phyloP scores from a whole-genome alignment of 257 asterid genomes.

The Mitragyna speciosa region DNA sequence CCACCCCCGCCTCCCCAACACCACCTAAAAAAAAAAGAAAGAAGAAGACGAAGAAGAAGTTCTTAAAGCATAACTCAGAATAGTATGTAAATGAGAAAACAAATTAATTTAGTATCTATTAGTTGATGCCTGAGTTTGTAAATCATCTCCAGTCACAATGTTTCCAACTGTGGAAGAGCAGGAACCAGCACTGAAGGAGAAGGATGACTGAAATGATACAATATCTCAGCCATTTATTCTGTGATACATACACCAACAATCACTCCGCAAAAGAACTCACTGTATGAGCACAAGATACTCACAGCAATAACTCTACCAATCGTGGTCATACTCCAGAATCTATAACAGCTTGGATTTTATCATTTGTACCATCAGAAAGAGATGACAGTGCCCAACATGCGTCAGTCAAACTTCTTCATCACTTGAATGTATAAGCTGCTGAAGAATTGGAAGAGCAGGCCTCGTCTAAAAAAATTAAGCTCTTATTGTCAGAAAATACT shows the following conservation, averaged over 20 bases:
- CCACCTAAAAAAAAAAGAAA: too few species aligned
- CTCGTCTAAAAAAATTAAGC: slow-evolving; percentile 49
- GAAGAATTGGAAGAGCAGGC: slow-evolving; percentile 85
- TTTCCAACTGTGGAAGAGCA: slow-evolving; percentile 92
- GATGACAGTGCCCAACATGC: slow-evolving; percentile 96
- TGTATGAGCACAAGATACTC: slow-evolving; percentile 35
- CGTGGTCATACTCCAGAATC: slow-evolving; percentile 89
- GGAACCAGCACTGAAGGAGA: slow-evolving; percentile 87
- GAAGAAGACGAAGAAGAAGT: too few species aligned
- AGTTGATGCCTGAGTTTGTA: slow-evolving; percentile 75
- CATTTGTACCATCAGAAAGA: slow-evolving; percentile 87
- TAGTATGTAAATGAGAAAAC: neutral
- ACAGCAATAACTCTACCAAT: slow-evolving; percentile 68
- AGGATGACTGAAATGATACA: slow-evolving; percentile 59
- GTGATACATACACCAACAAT: neutral
- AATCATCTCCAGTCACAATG: slow-evolving; percentile 94
- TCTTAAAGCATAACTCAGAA: neutral
- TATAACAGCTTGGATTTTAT: slow-evolving; percentile 85
- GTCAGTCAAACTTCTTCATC: slow-evolving; percentile 93
- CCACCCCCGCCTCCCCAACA: too few species aligned
- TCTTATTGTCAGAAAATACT: neutral
- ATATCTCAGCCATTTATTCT: slow-evolving; percentile 16
- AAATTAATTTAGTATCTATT: neutral
- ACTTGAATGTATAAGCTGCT: slow-evolving; percentile 61
- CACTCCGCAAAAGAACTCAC: neutral